phyloP scores from a whole-genome alignment of 164 flowering plant genomes.

The Malania oleifera region DNA sequence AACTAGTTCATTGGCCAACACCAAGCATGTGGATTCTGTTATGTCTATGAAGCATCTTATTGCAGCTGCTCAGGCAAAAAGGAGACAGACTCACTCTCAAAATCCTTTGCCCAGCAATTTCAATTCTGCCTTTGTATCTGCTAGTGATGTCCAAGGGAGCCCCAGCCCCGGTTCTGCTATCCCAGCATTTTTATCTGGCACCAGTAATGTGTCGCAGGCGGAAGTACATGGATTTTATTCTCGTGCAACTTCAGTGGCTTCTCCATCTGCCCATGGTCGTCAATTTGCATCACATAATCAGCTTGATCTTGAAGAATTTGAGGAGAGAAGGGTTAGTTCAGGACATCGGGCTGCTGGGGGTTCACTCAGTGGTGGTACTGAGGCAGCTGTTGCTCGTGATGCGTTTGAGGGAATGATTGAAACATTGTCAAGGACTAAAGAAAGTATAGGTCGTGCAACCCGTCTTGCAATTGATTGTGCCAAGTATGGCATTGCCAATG shows the following conservation, averaged over 20 bases:
- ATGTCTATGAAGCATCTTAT: constrained; percentile 83
- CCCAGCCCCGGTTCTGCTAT: constrained; percentile 42
- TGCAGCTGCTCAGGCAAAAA: constrained; percentile 95
- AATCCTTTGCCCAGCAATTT: constrained; percentile 27
- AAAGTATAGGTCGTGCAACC: constrained; percentile 99
- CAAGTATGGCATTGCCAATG: constrained; percentile 89
- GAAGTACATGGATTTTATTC: constrained; percentile 38
- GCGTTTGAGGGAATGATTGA: constrained; percentile 99
- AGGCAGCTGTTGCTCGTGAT: constrained; percentile 98
- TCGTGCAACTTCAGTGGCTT: constrained; percentile 22
- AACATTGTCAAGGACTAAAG: constrained; percentile 95
- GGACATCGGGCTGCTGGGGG: constrained; percentile 47
- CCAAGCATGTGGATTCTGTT: constrained; percentile 44
- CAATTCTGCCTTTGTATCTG: constrained; percentile 21
- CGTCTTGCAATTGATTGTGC: constrained; percentile 99
- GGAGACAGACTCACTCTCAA: constrained; percentile 58
- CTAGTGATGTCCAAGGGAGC: constrained; percentile 35
- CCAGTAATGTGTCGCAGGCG: constrained; percentile 25
- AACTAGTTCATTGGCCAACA: constrained; percentile 28
- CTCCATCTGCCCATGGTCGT: constrained; percentile 49
- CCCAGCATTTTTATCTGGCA: constrained; percentile 32
- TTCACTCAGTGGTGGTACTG: constrained; percentile 93
- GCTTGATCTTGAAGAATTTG: constrained; percentile 50
- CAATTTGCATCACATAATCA: constrained; percentile 36
- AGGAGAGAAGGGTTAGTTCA: constrained; percentile 58